Evolutionary conservation across 2,329 filamentous ascomycete species (phyloP).

Genomic region (Dothideomycetidae sp.): DNA sequence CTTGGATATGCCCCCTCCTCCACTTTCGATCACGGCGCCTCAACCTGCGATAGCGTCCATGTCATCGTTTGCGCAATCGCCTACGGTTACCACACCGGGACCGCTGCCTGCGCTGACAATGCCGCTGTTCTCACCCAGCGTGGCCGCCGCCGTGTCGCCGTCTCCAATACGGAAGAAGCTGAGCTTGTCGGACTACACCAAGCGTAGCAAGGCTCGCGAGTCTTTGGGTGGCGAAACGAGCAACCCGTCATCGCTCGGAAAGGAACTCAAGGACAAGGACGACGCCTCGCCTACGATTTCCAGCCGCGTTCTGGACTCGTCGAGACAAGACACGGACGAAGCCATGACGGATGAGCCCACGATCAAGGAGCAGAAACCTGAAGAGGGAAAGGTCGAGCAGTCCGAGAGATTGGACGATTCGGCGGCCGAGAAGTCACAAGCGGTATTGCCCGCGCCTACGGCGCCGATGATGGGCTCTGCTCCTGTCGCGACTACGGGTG

Average conservation of each 20-base stretch:
- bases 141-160: conserved; percentile 28
- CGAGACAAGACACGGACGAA: too few relatives aligned
- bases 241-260: conserved; percentile 5
- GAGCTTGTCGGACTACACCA: conserved; percentile 37
- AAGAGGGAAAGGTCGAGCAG: too few relatives aligned
- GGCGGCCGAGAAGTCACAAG: too few relatives aligned
- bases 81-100: conserved; percentile 14
- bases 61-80: conserved; percentile 16
- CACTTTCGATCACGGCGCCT: conserved; percentile 14
- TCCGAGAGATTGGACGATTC: too few relatives aligned
- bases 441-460: too few relatives aligned
- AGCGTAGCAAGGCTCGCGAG: conserved; percentile 25
- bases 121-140: conserved; percentile 22
- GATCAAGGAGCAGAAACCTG: too few relatives aligned
- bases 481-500: too few relatives aligned
- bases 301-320: too few relatives aligned
- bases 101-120: conserved; percentile 5
- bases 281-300: too few relatives aligned
- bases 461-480: too few relatives aligned
- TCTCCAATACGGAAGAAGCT: conserved; percentile 35
- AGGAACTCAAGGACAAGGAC: conserved; percentile 6
- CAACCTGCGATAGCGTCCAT: conserved; percentile 14
- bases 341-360: too few relatives aligned
- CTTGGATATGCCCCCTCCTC: conserved; percentile 23
- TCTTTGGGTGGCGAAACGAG: conserved; percentile 4